phyloP scores from a whole-genome alignment of 176 grass and related monocot genomes.

The Hordeum vulgare region MorexV3_pseudomolecules_assembly NC_058522.1:579777769-579778268 shows the following conservation, averaged over 20 bases:
- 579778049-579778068: neutral
- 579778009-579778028: constrained; percentile 34
- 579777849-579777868: too few relatives aligned
- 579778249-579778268: constrained; percentile 28
- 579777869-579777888: constrained; percentile 23
- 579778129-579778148: neutral
- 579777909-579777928: neutral
- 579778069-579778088: constrained; percentile 3
- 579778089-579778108: neutral
- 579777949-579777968: neutral
- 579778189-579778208: constrained; percentile 33
- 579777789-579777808: too few relatives aligned
- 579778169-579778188: constrained; percentile 13
- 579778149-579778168: neutral
- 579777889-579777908: constrained; percentile 1
- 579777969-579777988: neutral
- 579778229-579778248: constrained; percentile 24
- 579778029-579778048: constrained; percentile 10
- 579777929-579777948: neutral
- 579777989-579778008: neutral
- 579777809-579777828: too few relatives aligned
- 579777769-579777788: too few relatives aligned
- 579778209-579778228: neutral
- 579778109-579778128: neutral
- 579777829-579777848: too few relatives aligned